Conservation (phyloP, 208 protist species). For the Kentomonas sorsogonicus region DNA sequence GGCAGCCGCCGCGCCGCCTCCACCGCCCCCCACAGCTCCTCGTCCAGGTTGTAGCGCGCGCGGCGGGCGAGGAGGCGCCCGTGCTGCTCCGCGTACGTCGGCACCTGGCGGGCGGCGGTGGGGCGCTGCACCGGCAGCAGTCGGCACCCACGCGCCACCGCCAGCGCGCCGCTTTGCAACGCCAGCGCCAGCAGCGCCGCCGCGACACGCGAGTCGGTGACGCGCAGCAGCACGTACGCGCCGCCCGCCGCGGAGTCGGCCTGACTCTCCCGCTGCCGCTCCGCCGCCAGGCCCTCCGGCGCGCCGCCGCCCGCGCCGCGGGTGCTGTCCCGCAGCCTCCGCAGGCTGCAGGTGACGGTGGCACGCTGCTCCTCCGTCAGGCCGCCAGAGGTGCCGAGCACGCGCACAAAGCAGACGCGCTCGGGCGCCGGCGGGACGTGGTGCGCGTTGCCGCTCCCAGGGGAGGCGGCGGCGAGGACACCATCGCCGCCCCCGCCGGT, state of each 20-base stretch:
- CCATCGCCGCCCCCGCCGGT: too few species aligned
- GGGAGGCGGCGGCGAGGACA: too few species aligned
- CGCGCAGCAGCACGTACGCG: constrained; percentile 38
- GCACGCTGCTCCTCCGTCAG: too few species aligned
- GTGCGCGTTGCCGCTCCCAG: too few species aligned
- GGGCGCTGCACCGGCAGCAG: constrained; percentile 32
- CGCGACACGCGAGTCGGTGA: constrained; percentile 71
- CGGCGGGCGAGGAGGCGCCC: constrained; percentile 37
- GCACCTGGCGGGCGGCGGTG: constrained; percentile 24
- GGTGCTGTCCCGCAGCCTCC: too few species aligned
- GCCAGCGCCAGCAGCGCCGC: constrained; percentile 62
- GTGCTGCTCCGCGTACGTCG: constrained; percentile 37
- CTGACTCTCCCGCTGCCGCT: neutral
- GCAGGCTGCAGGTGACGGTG: too few species aligned
- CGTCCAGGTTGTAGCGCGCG: constrained; percentile 58
- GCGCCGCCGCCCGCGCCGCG: constrained; percentile 16
- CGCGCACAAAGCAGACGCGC: too few species aligned
- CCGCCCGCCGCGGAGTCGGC: neutral
- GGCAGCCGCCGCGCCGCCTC: constrained; percentile 7
- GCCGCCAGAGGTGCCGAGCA: too few species aligned
- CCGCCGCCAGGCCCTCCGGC: neutral
- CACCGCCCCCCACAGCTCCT: constrained; percentile 53
- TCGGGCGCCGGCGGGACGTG: too few species aligned
- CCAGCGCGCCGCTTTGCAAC: constrained; percentile 46
- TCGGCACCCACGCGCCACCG: constrained; percentile 37